Conservation (phyloP, 805 yeast species). For the Cyberlindnera suaveolens region DNA sequence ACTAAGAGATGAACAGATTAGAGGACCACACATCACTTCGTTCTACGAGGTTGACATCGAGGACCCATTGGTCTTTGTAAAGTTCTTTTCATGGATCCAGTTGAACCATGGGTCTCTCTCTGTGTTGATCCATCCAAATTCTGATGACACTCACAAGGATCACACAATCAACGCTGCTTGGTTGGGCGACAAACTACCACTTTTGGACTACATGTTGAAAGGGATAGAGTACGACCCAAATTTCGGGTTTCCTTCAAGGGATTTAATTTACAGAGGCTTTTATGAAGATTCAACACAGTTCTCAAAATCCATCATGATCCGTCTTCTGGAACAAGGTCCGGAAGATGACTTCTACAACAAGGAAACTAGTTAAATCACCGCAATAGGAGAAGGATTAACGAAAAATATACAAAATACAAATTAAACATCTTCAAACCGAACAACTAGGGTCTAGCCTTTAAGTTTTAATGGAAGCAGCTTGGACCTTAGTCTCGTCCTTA, state of each 20-base stretch:
- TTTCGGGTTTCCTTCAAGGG: conserved; percentile 9
- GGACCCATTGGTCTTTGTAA: conserved; percentile 34
- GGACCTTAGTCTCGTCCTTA: conserved; percentile 1
- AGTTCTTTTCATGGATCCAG: conserved; percentile 41
- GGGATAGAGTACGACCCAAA: conserved; percentile 7
- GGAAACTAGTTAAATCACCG: not conserved
- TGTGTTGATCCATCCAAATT: conserved; percentile 47
- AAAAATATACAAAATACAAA: too few species aligned
- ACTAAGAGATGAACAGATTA: conserved; percentile 2
- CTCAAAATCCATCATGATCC: conserved; percentile 8
- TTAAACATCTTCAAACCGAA: not conserved
- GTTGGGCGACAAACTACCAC: conserved; percentile 38
- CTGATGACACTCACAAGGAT: conserved; percentile 35
- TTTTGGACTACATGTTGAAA: conserved; percentile 7
- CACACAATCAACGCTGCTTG: conserved; percentile 47
- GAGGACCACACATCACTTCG: conserved; percentile 41
- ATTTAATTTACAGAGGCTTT: conserved; percentile 6
- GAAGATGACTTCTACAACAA: not conserved
- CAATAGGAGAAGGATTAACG: not conserved
- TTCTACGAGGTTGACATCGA: conserved; percentile 49
- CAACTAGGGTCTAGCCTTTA: not conserved
- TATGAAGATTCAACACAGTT: conserved; percentile 7
- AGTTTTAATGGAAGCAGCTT: not conserved
- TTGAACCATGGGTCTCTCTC: conserved; percentile 42
- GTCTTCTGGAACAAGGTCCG: conserved; percentile 8